Evolutionary conservation across 108 stramenopile genomes (phyloP), one percentile per base, ranked within the genome.

Genomic region (Pseudonitzschia multistriata): DNA sequence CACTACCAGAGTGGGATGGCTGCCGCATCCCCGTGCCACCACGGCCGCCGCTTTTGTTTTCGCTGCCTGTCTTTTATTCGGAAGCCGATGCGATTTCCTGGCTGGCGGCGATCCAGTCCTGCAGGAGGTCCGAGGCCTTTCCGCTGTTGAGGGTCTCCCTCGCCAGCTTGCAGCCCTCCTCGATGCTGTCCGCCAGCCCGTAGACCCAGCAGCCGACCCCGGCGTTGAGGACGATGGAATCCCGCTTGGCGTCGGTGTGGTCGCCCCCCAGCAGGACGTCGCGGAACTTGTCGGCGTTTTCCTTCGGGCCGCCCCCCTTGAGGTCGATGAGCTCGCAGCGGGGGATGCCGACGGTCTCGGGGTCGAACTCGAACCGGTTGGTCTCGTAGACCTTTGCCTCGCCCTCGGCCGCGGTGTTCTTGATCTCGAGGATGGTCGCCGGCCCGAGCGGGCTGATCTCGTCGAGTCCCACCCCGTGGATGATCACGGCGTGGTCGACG

Each of bases 371-470:
- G 78, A 82, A 96, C 15, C 63, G 71, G 21, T 68, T 77, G 49
- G 80, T 87, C 68, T 90, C 84, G 74, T 98, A 97, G 0, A 72
- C 67, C 65, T 82, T 86, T 24, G 84, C 68, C 47, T 85, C 82
- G 14, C 94, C 96, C 24, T 70, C 54, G n/a, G 83, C 78, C 17
- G 88, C 90, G 31, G 66, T 81, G 39, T 91, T 91, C 69, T 88
- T 88, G 49, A 94, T 91, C 76, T 97, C 97, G 19, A 97, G 66
- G 68, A 97, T 85, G 33, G 84, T 88, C 5, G 95, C 94, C 31
- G 95, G 94, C 24, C 97, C 98, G 50, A 99, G 56, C 10, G 98
- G 97, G 71, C 91, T 90, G 49, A 99, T 97, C 80, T 99, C 98
- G 83, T 99, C 98, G 71, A 99, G 82, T 0, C 97, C 97, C 11